phyloP scores from a whole-genome alignment of 2,329 filamentous ascomycete species.

The Zasmidium cellare region DNA sequence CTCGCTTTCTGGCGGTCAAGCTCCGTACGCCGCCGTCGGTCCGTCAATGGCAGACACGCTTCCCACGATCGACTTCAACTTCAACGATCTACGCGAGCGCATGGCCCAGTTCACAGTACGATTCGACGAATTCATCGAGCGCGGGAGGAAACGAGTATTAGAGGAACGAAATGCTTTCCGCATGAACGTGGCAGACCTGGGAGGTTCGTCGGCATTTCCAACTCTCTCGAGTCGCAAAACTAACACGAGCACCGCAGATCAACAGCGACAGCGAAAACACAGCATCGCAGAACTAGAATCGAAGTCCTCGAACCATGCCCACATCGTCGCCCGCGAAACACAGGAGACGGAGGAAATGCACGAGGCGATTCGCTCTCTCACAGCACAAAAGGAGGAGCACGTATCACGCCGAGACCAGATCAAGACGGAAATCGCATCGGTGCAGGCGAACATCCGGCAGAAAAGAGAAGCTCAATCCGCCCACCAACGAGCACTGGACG shows the following conservation, averaged over 20 bases:
- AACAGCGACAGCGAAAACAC: conserved; percentile 83
- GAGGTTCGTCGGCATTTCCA: conserved; percentile 60
- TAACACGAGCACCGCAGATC: conserved; percentile 64
- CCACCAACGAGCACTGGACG: conserved; percentile 73
- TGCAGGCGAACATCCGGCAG: conserved; percentile 69
- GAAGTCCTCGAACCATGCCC: conserved; percentile 69
- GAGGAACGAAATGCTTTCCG: conserved; percentile 94
- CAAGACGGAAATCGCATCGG: conserved; percentile 59
- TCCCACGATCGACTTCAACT: conserved; percentile 90
- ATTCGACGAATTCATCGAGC: conserved; percentile 93
- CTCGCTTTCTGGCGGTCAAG: conserved; percentile 64
- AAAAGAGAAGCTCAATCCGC: conserved; percentile 70
- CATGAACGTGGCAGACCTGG: conserved; percentile 82
- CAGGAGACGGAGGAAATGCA: conserved; percentile 70
- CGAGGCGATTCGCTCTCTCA: conserved; percentile 57
- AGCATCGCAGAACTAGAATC: conserved; percentile 80
- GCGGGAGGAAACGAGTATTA: conserved; percentile 81
- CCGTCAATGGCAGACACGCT: conserved; percentile 75
- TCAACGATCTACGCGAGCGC: conserved; percentile 90
- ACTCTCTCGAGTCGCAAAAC: not conserved
- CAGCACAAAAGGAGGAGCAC: conserved; percentile 56
- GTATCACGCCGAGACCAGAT: conserved; percentile 57
- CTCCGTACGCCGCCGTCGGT: conserved; percentile 55
- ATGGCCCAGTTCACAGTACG: conserved; percentile 89
- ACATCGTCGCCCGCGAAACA: conserved; percentile 73